A percentile compares a stretch with the other conserved stretches of the same genome.
Conservation (phyloP, 75 land plant species). For the Cunninghamia lanceolata region DNA sequence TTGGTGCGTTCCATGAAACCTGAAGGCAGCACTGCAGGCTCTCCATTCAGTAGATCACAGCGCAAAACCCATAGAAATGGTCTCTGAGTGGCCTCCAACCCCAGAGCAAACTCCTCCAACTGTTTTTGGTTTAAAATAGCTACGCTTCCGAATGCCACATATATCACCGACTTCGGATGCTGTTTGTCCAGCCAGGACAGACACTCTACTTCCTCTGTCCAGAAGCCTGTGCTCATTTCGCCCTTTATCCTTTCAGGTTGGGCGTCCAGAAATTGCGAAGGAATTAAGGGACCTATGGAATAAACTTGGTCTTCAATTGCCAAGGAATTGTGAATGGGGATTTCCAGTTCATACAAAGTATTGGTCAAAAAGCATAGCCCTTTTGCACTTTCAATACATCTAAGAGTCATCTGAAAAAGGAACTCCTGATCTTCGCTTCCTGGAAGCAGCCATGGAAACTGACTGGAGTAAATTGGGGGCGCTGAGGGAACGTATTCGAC, state of each 20-base stretch:
- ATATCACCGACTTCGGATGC: slow-evolving; percentile 15
- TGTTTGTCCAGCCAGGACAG: slow-evolving; percentile 26
- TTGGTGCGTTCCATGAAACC: slow-evolving; percentile 8
- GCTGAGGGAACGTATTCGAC: neutral
- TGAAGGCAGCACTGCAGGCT: neutral
- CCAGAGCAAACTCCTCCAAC: slow-evolving; percentile 15
- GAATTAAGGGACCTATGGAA: neutral
- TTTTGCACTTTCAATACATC: too few species aligned
- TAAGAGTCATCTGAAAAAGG: neutral
- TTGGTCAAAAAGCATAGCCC: neutral
- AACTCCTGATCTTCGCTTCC: neutral
- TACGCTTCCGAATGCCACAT: slow-evolving; percentile 22
- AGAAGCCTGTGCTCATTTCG: neutral
- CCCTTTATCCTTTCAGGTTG: neutral
- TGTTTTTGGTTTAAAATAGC: slow-evolving; percentile 12
- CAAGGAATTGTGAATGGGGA: neutral
- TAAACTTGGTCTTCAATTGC: neutral
- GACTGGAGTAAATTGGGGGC: neutral
- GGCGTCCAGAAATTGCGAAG: neutral
- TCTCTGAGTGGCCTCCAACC: slow-evolving; percentile 21
- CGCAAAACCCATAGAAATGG: slow-evolving; percentile 24
- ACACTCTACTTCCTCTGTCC: slow-evolving; percentile 12
- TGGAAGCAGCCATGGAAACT: neutral
- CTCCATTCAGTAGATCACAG: neutral
- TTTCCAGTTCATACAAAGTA: neutral